Percentiles rank a stretch among this genome's conserved stretches.
Conservation (phyloP, 2,329 filamentous ascomycete genomes). For the Escovopsis weberi region DNA sequence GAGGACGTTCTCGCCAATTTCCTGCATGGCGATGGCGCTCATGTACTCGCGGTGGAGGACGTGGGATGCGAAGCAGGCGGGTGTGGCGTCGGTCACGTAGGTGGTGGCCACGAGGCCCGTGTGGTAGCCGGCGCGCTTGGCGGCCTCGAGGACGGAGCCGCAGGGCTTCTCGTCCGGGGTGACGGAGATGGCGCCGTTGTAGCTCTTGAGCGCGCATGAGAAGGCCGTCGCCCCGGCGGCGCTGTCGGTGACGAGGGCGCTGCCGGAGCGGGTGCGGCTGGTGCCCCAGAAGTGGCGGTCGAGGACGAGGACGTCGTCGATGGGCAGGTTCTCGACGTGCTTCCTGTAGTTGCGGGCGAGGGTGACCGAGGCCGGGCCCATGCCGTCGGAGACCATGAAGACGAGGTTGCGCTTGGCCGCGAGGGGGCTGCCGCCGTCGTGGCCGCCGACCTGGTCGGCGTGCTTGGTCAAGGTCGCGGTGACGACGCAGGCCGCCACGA, state of each 20-base stretch:
- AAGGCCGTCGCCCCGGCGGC: slow-evolving; percentile 97
- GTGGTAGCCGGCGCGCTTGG: slow-evolving; percentile 79
- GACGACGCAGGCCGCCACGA: slow-evolving; percentile 64
- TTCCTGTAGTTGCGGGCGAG: slow-evolving; percentile 81
- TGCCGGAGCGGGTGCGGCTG: slow-evolving; percentile 72
- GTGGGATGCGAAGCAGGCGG: slow-evolving; percentile 86
- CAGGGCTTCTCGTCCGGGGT: slow-evolving; percentile 75
- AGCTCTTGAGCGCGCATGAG: slow-evolving; percentile 82
- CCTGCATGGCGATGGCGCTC: slow-evolving; percentile 83
- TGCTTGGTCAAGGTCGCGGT: slow-evolving; percentile 69
- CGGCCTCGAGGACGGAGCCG: slow-evolving; percentile 84
- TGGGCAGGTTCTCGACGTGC: slow-evolving; percentile 55
- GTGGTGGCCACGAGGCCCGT: slow-evolving; percentile 94
- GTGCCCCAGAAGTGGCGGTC: slow-evolving; percentile 85
- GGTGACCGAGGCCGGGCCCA: slow-evolving; percentile 85
- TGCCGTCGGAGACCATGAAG: slow-evolving; percentile 98
- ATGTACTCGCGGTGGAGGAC: slow-evolving; percentile 67
- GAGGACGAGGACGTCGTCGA: slow-evolving; percentile 60
- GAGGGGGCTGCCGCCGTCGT: slow-evolving; percentile 19
- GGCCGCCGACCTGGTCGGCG: slow-evolving; percentile 35
- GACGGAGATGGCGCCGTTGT: slow-evolving; percentile 91
- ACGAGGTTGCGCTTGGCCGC: slow-evolving; percentile 76
- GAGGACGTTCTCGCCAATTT: slow-evolving; percentile 76
- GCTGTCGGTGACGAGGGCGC: slow-evolving; percentile 81
- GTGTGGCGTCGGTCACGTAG: slow-evolving; percentile 87